Conservation (phyloP, 371 early-diverging fungal genomes). For the Mortierella sp. region DNA sequence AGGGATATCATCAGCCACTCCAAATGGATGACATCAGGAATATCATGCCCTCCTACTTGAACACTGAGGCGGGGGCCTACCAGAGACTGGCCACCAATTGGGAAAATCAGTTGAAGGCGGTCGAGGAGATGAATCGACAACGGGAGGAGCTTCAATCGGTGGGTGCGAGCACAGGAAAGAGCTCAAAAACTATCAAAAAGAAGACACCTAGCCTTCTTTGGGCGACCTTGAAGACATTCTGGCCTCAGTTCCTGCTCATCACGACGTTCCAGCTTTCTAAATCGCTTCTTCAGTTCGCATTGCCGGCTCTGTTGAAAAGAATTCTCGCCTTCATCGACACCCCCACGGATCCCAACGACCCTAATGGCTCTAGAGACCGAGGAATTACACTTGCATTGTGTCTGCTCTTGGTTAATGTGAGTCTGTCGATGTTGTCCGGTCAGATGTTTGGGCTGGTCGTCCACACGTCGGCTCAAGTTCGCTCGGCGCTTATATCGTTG, state of each 20-base stretch:
- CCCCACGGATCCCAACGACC: neutral
- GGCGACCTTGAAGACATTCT: conserved; percentile 12
- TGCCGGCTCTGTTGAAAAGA: conserved; percentile 1
- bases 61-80: neutral
- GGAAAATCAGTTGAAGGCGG: neutral
- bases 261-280: neutral
- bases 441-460: conserved; percentile 20
- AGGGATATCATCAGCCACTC: conserved; percentile 18
- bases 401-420: conserved; percentile 12
- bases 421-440: conserved; percentile 6
- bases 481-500: conserved; percentile 82
- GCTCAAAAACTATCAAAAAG: too few relatives aligned
- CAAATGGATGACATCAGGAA: conserved; percentile 17
- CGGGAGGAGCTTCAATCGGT: neutral
- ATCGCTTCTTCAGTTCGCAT: conserved; percentile 1
- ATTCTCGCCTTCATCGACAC: conserved; percentile 12
- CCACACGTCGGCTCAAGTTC: conserved; percentile 47
- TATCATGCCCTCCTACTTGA: conserved; percentile 1
- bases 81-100: conserved; percentile 10
- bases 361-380: neutral
- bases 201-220: conserved; percentile 8
- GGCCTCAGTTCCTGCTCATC: neutral
- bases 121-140: neutral
- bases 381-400: conserved; percentile 18
- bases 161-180: neutral